phyloP scores from a whole-genome alignment of 768 basidiomycete species.

The Podaxis mareebaensis region DNA sequence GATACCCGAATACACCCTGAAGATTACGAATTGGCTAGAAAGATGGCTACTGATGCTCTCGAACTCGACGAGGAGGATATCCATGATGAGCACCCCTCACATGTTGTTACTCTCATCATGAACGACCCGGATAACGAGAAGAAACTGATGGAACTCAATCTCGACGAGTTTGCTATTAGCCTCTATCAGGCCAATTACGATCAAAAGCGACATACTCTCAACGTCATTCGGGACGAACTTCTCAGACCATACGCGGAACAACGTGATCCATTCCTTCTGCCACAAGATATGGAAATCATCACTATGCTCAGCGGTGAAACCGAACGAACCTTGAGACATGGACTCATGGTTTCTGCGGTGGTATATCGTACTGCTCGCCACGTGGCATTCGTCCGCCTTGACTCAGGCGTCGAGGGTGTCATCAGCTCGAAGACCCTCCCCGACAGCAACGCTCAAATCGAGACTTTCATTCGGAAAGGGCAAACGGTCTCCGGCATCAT shows the following conservation, averaged over 20 bases:
- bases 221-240: conserved; percentile 86
- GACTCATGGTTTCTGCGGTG: conserved; percentile 79
- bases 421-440: conserved; percentile 63
- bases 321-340: conserved; percentile 66
- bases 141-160: conserved; percentile 86
- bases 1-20: conserved; percentile 95
- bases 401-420: conserved; percentile 88
- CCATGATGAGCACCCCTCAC: conserved; percentile 88
- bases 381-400: conserved; percentile 71
- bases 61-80: conserved; percentile 98
- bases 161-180: conserved; percentile 95
- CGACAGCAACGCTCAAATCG: conserved; percentile 42
- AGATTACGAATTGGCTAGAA: conserved; percentile 95
- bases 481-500: conserved; percentile 82
- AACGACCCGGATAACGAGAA: conserved; percentile 72
- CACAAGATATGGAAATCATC: conserved; percentile 77
- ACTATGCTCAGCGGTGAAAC: conserved; percentile 98
- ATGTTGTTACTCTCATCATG: conserved; percentile 86
- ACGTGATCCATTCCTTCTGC: conserved; percentile 62
- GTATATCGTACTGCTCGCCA: conserved; percentile 56
- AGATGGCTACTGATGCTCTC: conserved; percentile 97
- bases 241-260: conserved; percentile 78
- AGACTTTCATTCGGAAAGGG: conserved; percentile 66
- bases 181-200: conserved; percentile 82
- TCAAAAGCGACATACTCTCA: conserved; percentile 86